These are phyloP conservation scores for Ogataea populi-albae DNA, from an alignment of 805 yeast genomes.

Conservation along the genomic window DNA sequence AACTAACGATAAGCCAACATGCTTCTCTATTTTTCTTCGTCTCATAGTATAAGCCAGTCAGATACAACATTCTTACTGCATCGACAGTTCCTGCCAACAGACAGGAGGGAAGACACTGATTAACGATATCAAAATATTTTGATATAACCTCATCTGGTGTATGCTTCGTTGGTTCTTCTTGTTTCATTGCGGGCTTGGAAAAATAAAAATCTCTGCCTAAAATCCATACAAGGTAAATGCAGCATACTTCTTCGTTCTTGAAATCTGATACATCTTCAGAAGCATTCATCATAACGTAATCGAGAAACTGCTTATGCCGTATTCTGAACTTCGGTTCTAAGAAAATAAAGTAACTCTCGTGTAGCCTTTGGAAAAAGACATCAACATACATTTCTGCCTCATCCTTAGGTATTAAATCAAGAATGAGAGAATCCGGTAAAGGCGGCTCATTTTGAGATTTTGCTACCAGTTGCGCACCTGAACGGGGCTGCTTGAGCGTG, in stretches of 20 bases:
- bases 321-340: slow-evolving; percentile 27
- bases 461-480: no score
- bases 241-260: slow-evolving; percentile 30
- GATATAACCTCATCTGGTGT: slow-evolving; percentile 18
- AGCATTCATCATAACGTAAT: slow-evolving; percentile 9
- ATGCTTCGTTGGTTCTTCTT: slow-evolving; percentile 1
- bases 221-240: slow-evolving; percentile 40
- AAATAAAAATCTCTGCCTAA: slow-evolving; percentile 22
- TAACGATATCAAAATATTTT: slow-evolving; percentile 32
- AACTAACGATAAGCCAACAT: slow-evolving; percentile 37
- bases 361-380: slow-evolving; percentile 34
- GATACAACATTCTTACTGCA: slow-evolving; percentile 35
- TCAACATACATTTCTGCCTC: slow-evolving; percentile 32
- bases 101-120: slow-evolving; percentile 33
- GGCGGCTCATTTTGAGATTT: no score
- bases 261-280: slow-evolving; percentile 5
- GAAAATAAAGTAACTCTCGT: slow-evolving; percentile 36
- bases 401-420: slow-evolving; percentile 25
- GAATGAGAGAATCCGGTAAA: slow-evolving; percentile 7
- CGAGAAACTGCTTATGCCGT: slow-evolving; percentile 32
- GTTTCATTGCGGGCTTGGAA: slow-evolving; percentile 5
- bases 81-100: slow-evolving; percentile 32
- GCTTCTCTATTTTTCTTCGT: slow-evolving; percentile 36
- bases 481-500: no score
- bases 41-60: slow-evolving; percentile 35